These are phyloP conservation scores for Cryptococcus jaspeensis DNA, from an alignment of 1,284 basidiomycete species.

Conservation along the genomic window DNA sequence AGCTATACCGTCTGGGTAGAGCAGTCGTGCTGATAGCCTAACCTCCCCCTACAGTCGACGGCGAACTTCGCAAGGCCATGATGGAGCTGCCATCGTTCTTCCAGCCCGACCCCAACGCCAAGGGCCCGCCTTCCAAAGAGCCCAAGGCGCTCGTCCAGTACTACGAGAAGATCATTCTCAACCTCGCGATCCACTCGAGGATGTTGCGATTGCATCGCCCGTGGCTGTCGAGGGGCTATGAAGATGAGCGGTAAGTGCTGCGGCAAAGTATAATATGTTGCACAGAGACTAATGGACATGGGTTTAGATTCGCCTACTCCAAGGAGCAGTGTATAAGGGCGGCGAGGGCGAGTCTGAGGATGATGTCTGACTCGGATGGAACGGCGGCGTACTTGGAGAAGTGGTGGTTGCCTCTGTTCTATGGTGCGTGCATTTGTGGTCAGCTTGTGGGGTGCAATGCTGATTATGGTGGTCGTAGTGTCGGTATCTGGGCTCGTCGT, in stretches of 20 bases:
- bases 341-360: constrained; percentile 48
- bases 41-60: constrained; percentile 35
- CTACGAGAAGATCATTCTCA: constrained; percentile 52
- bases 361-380: constrained; percentile 47
- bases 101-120: constrained; percentile 36
- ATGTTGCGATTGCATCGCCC: constrained; percentile 50
- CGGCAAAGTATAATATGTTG: background rate
- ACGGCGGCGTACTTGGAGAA: constrained; percentile 50
- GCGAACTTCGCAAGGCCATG: constrained; percentile 50
- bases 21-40: background rate
- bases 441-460: background rate
- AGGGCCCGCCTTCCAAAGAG: constrained; percentile 30
- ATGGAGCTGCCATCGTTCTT: constrained; percentile 51
- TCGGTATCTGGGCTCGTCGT: constrained; percentile 50
- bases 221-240: constrained; percentile 48
- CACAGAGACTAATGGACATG: constrained; percentile 6
- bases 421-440: constrained; percentile 25
- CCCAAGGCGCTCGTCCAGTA: constrained; percentile 47
- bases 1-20: background rate
- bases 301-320: constrained; percentile 47
- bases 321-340: constrained; percentile 52
- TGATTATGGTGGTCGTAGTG: constrained; percentile 17
- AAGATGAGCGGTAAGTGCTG: constrained; percentile 37
- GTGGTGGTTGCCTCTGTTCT: constrained; percentile 49
- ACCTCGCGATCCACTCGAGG: constrained; percentile 50